Evolutionary conservation across 306 rosid genomes (phyloP), one percentile per base, ranked within the genome.

Genomic region (Malus orientalis): DNA sequence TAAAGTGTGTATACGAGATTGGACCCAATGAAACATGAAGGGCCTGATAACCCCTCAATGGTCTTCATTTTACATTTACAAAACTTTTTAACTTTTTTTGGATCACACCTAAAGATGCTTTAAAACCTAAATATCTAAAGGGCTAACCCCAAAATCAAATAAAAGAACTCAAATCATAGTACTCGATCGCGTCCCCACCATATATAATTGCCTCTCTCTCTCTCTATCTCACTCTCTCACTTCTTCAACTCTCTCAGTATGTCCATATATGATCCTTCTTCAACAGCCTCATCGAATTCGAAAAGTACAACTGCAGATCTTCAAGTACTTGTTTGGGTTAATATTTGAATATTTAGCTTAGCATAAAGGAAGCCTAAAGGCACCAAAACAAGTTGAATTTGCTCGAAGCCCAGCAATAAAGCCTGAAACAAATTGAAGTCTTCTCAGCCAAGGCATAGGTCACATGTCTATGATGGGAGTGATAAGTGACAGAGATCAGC

Each of bases 201-300:
- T 59, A 59, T 59, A 59, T 44, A 44, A 25, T 25, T 70, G 61
- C 61, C 74, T 23, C 23, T 23, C 23, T 23, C 18, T 45, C 53
- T 47, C 38, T 55, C 23, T 49, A 14, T 49, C 15, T 49, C 61
- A 30, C 16, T 18, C 44, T 22, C 10, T 54, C 12, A 18, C 32
- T 49, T 69, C 57, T 68, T 68, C 54, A 22, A 42, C 57, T 69
- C 14, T 45, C 58, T 27, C 85, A 69, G 76, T 27, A 22, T 83
- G 81, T 74, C 82, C 63, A 36, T 33, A 59, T 80, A 81, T 38
- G 79, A 74, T 23, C 45, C 19, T 54, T 57, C 73, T 60, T 67
- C 82, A 7, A 51, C 77, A 11, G 53, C 80, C 10, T 49, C 86
- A 0, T 68, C 80, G 38, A 51, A 53, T 3, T n/a, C 29, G 29